Conservation (phyloP, 2,329 filamentous ascomycete species). For the Helotiales sp. region DNA sequence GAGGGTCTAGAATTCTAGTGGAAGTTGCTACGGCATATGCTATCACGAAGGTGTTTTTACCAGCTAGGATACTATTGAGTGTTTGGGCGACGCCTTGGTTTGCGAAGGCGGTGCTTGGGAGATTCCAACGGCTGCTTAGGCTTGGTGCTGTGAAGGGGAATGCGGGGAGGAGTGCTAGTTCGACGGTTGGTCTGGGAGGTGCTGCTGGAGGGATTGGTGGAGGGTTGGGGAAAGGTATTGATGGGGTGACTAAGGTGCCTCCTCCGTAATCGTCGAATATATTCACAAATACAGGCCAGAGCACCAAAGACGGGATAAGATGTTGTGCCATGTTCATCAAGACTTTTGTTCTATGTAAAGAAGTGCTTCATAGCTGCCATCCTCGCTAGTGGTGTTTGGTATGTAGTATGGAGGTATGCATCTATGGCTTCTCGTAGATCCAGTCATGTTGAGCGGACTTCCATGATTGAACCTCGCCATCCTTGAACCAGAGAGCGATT, state of each 20-base stretch:
- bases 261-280: neutral
- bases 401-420: constrained; percentile 8
- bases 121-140: constrained; percentile 34
- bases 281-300: neutral
- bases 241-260: constrained; percentile 3
- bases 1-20: constrained; percentile 45
- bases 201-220: neutral
- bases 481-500: constrained; percentile 97
- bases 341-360: constrained; percentile 6
- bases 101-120: constrained; percentile 63
- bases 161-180: too few relatives aligned
- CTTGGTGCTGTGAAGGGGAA: constrained; percentile 1
- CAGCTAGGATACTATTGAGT: constrained; percentile 73
- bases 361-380: neutral
- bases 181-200: too few relatives aligned
- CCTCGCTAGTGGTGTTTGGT: neutral
- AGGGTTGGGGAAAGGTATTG: constrained; percentile 5
- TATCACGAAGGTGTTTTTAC: constrained; percentile 82
- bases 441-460: constrained; percentile 84
- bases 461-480: constrained; percentile 81
- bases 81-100: constrained; percentile 94
- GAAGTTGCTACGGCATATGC: constrained; percentile 88
- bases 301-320: neutral
- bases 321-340: neutral
- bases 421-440: constrained; percentile 85